phyloP scores from a whole-genome alignment of 768 basidiomycete genomes.

The Termitomyces bulborhizus region DNA sequence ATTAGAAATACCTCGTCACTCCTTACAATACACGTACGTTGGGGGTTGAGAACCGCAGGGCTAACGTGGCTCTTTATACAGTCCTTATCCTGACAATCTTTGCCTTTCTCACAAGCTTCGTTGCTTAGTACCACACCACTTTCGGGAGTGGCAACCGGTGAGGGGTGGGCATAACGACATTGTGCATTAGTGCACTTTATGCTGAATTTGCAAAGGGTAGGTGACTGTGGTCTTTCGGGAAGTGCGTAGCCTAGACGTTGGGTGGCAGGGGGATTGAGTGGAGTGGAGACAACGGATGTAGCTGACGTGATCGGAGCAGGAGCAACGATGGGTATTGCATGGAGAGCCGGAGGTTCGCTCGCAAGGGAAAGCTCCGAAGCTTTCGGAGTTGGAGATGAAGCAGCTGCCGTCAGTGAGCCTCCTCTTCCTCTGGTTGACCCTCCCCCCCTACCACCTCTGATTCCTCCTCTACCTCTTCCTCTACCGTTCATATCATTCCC shows the following conservation, averaged over 20 bases:
- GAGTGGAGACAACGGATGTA: slow-evolving; percentile 15
- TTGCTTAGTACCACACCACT: slow-evolving; percentile 93
- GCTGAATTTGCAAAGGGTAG: slow-evolving; percentile 90
- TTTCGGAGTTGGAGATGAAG: slow-evolving; percentile 20
- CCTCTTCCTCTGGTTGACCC: slow-evolving; percentile 45
- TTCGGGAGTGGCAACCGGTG: slow-evolving; percentile 93
- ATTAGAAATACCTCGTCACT: neutral
- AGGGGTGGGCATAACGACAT: slow-evolving; percentile 92
- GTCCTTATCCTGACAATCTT: slow-evolving; percentile 88
- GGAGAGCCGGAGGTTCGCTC: slow-evolving; percentile 15
- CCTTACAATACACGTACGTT: slow-evolving; percentile 32
- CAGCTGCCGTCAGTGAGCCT: slow-evolving; percentile 21
- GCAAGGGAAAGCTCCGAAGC: slow-evolving; percentile 1
- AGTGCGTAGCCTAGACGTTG: slow-evolving; percentile 44
- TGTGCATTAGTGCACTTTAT: slow-evolving; percentile 86
- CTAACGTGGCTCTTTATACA: slow-evolving; percentile 90
- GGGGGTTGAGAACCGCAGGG: slow-evolving; percentile 69
- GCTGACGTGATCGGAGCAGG: slow-evolving; percentile 19
- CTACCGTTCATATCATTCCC: slow-evolving; percentile 22
- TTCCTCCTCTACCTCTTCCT: slow-evolving; percentile 38
- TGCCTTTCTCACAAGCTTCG: slow-evolving; percentile 87
- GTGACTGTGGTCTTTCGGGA: slow-evolving; percentile 80
- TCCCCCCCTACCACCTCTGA: slow-evolving; percentile 36
- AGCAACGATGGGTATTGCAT: slow-evolving; percentile 24
- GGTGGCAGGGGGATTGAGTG: slow-evolving; percentile 17